Evolutionary conservation across 345 rosid species (phyloP).

Genomic region (Eutrema heterophyllum): DNA sequence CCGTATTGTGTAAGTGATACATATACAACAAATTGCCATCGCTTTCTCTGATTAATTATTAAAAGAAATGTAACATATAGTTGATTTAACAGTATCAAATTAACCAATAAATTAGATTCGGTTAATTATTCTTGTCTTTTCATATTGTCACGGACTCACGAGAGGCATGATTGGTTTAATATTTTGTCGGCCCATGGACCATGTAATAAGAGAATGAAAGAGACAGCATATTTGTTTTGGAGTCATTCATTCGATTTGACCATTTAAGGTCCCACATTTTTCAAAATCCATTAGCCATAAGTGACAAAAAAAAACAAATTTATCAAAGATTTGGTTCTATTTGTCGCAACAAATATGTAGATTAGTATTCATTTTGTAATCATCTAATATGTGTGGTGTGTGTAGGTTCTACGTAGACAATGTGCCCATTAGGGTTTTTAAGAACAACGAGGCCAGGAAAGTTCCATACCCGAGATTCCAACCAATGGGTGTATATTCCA

Average conservation of each 20-base stretch:
- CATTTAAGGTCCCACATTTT: conserved; percentile 4
- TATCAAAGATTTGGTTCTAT: background rate
- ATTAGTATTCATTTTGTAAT: background rate
- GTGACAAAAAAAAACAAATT: background rate
- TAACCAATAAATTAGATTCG: conserved; percentile 12
- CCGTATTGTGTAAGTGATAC: conserved; percentile 58
- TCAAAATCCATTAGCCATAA: conserved; percentile 1
- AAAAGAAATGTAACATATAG: background rate
- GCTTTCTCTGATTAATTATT: background rate
- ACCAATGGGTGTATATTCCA: conserved; percentile 87
- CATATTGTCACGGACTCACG: conserved; percentile 2
- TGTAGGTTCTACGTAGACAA: conserved; percentile 74
- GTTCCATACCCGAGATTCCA: conserved; percentile 67
- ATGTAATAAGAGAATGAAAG: conserved; percentile 27
- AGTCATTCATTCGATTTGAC: conserved; percentile 12
- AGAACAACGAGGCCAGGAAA: conserved; percentile 74
- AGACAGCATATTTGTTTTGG: conserved; percentile 21
- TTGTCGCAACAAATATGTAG: background rate
- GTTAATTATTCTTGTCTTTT: conserved; percentile 6
- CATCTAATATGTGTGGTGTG: background rate
- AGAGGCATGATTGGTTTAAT: conserved; percentile 22
- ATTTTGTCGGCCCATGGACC: conserved; percentile 22
- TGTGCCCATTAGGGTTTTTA: conserved; percentile 78
- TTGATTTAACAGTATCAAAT: background rate
- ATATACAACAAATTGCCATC: background rate